phyloP scores from a whole-genome alignment of 2,329 filamentous ascomycete species.

The Xylogone sp. region DNA sequence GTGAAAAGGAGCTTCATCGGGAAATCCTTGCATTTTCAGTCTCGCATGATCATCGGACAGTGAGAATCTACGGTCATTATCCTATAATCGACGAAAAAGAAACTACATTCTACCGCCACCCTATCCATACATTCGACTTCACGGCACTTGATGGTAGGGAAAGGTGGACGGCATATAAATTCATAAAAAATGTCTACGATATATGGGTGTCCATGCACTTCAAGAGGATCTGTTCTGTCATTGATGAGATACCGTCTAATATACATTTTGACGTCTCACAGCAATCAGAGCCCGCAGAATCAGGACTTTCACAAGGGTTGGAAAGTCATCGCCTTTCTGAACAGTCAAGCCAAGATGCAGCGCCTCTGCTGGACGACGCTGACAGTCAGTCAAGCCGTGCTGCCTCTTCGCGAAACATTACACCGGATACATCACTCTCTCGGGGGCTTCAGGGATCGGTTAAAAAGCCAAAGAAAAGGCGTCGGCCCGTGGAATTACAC shows the following conservation, averaged over 20 bases:
- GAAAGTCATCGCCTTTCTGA: conserved; percentile 11
- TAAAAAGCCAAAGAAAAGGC: too few species aligned
- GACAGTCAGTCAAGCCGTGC: too few species aligned
- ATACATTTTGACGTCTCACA: conserved; percentile 14
- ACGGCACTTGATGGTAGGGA: conserved; percentile 20
- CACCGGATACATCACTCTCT: too few species aligned
- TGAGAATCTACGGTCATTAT: conserved; percentile 30
- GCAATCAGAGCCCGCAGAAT: conserved; percentile 10
- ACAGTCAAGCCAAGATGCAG: conserved; percentile 5
- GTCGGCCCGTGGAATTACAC: too few species aligned
- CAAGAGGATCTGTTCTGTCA: conserved; percentile 21
- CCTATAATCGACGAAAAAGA: conserved; percentile 13
- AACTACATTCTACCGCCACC: conserved; percentile 24
- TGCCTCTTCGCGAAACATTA: too few species aligned
- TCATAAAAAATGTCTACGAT: conserved; percentile 27
- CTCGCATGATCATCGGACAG: conserved; percentile 11
- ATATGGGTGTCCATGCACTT: conserved; percentile 26
- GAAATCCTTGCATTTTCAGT: conserved; percentile 40
- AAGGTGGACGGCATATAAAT: conserved; percentile 19
- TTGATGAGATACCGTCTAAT: conserved; percentile 25
- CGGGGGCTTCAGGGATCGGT: too few species aligned
- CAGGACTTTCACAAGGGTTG: conserved; percentile 11
- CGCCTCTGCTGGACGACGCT: too few species aligned
- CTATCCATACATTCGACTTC: conserved; percentile 23
- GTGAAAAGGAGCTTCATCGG: conserved; percentile 34